These are phyloP conservation scores for Bryum argenteum DNA, from an alignment of 225 moss, liverwort and hornwort species.

Conservation along the genomic window DNA sequence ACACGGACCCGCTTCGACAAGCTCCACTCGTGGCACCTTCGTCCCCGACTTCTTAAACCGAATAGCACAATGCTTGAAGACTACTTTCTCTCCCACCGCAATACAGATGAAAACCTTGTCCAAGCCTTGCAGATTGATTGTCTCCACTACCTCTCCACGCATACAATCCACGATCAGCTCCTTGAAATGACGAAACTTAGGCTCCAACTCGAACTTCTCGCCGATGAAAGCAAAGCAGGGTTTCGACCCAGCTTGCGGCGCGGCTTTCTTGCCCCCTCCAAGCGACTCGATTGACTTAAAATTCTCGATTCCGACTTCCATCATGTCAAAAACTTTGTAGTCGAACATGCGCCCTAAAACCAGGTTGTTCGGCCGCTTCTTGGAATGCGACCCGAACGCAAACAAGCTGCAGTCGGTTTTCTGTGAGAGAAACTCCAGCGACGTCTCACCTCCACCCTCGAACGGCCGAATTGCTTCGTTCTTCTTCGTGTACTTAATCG, in stretches of 20 bases:
- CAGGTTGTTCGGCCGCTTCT: conserved; percentile 88
- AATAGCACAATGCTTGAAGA: conserved; percentile 79
- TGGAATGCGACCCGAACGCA: conserved; percentile 92
- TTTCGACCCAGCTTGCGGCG: conserved; percentile 87
- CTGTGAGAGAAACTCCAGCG: conserved; percentile 89
- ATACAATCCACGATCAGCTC: conserved; percentile 90
- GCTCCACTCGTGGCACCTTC: conserved; percentile 60
- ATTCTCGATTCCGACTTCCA: conserved; percentile 86
- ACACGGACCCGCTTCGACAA: conserved; percentile 87
- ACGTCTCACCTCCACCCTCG: conserved; percentile 89
- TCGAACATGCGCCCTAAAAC: conserved; percentile 94
- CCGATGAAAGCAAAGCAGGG: conserved; percentile 92
- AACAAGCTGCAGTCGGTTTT: conserved; percentile 96
- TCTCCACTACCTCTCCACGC: conserved; percentile 89
- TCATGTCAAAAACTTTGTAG: conserved; percentile 90
- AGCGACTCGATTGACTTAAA: conserved; percentile 75
- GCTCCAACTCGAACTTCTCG: conserved; percentile 73
- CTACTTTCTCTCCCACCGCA: conserved; percentile 67
- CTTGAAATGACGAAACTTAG: conserved; percentile 75
- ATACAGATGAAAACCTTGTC: conserved; percentile 81
- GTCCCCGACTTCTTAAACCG: conserved; percentile 63
- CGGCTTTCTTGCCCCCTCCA: conserved; percentile 77
- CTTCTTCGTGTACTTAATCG: conserved; percentile 84
- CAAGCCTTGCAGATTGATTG: conserved; percentile 72
- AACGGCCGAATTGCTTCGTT: conserved; percentile 92